phyloP scores from a whole-genome alignment of 192 early-diverging fungal genomes.

The Phycomyces nitens region DNA sequence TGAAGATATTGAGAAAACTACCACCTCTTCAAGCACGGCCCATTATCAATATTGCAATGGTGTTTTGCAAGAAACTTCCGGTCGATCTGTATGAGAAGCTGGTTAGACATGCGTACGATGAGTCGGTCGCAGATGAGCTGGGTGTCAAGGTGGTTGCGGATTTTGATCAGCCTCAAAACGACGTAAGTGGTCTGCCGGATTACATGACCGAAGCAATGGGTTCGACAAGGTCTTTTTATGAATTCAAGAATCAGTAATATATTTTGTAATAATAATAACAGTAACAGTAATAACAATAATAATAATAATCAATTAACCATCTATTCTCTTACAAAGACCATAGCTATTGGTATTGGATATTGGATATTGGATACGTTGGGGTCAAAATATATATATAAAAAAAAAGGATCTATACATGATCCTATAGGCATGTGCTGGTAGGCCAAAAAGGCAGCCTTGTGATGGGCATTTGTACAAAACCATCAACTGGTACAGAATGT shows the following conservation, averaged over 20 bases:
- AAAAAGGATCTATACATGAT: no score
- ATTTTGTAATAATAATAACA: neutral
- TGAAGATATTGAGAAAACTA: constrained; percentile 65
- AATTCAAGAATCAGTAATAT: neutral
- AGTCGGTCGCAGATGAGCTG: constrained; percentile 44
- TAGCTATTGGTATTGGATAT: no score
- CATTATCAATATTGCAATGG: constrained; percentile 54
- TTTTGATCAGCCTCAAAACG: constrained; percentile 6
- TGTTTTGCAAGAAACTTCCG: constrained; percentile 56
- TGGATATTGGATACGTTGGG: no score
- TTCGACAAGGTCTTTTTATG: neutral
- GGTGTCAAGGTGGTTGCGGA: constrained; percentile 10
- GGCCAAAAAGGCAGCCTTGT: no score
- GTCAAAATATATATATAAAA: no score
- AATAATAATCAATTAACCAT: no score
- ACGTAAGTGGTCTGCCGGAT: neutral
- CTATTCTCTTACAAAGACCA: no score
- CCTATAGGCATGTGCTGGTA: no score
- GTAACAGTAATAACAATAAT: no score
- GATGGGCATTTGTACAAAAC: no score
- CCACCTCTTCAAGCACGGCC: constrained; percentile 62
- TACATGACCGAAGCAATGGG: constrained; percentile 12
- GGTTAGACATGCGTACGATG: constrained; percentile 75
- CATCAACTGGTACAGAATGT: no score
- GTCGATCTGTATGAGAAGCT: constrained; percentile 72